Evolutionary conservation across 176 grass and related monocot species (phyloP).

Genomic region (Musa schizocarpa): DNA sequence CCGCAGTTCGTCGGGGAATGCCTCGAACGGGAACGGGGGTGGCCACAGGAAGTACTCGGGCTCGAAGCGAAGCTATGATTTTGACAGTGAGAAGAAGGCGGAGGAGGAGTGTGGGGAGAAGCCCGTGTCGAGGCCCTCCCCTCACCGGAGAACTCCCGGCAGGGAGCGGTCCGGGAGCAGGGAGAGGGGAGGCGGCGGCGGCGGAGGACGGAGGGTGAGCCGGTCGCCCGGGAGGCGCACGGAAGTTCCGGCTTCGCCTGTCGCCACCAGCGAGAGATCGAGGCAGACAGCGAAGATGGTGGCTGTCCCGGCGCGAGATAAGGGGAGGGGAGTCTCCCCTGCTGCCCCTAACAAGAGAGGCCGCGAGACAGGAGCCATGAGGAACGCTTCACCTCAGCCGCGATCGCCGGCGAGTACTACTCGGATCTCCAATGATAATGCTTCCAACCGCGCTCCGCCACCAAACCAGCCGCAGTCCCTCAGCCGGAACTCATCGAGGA

Average conservation of each 20-base stretch:
- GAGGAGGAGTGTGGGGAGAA: constrained; percentile 17
- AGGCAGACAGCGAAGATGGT: constrained; percentile 77
- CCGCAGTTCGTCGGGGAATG: constrained; percentile 71
- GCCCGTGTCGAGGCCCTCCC: constrained; percentile 53
- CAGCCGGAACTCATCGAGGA: constrained; percentile 74
- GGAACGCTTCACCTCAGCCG: constrained; percentile 59
- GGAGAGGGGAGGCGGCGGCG: constrained; percentile 24
- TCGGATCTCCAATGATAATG: constrained; percentile 40
- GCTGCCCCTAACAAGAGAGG: neutral
- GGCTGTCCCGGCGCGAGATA: constrained; percentile 60
- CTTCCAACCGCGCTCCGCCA: neutral
- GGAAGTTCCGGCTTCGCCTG: constrained; percentile 17
- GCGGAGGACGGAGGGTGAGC: constrained; percentile 66
- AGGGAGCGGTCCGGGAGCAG: constrained; percentile 66
- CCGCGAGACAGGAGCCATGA: neutral
- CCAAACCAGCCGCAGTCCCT: constrained; percentile 41
- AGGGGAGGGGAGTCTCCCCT: constrained; percentile 19
- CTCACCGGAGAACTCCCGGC: constrained; percentile 57
- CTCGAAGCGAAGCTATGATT: constrained; percentile 87
- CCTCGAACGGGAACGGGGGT: constrained; percentile 26
- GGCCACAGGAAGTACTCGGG: constrained; percentile 48
- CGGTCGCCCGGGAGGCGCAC: constrained; percentile 45
- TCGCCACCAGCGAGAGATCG: constrained; percentile 10
- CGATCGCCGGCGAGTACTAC: constrained; percentile 46
- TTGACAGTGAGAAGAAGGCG: constrained; percentile 55